Evolutionary conservation across 129 eudicot genomes (phyloP), one percentile per base, ranked within the genome.

Genomic region (Centrapalus pauciflorus): DNA sequence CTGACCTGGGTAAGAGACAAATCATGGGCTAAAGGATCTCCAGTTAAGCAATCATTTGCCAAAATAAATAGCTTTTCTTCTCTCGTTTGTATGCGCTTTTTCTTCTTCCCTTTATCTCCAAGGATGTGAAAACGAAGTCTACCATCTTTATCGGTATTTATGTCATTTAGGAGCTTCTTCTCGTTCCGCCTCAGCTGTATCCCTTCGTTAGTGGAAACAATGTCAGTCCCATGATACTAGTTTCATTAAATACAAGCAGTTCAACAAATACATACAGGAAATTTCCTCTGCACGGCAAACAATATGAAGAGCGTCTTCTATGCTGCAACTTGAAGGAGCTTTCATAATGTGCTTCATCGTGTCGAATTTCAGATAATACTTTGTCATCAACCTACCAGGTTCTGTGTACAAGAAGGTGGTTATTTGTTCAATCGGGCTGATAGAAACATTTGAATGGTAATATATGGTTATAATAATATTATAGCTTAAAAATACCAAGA

Each of bases 181-280:
- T 94, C 99, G 67, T 86, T 94, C 79, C 99, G 83, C 55, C 99
- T 82, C 60, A 94, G 89, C 59, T 94, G 99, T 84, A 94, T 84
- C 99, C 99, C 99, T 94, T 83, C 68, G 77, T 69, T 74, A 21
- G 12, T 46, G 46, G 37, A 57, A 75, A 58, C 12, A 4, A 63
- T n/a, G 61, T 70, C 73, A 55, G 61, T 52, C 46, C 27, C 60
- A 76, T 67, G 67, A 55, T 21, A 66, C 13, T 24, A 33, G 61
- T 64, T 20, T n/a, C 26, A 27, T 43, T 37, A 37, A 6, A 67
- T 28, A 62, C 14, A 49, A 24, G 7, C 46, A 16, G 72, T 61
- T 65, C 64, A 40, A 54, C 57, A 33, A 58, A 27, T 62, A 76
- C 85, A 63, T 84, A 94, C 99, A 94, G 52, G 95, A 61, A 21